These are phyloP conservation scores for Phoma sp. DNA, from an alignment of 2,329 filamentous ascomycete species.

Conservation along the genomic window DNA sequence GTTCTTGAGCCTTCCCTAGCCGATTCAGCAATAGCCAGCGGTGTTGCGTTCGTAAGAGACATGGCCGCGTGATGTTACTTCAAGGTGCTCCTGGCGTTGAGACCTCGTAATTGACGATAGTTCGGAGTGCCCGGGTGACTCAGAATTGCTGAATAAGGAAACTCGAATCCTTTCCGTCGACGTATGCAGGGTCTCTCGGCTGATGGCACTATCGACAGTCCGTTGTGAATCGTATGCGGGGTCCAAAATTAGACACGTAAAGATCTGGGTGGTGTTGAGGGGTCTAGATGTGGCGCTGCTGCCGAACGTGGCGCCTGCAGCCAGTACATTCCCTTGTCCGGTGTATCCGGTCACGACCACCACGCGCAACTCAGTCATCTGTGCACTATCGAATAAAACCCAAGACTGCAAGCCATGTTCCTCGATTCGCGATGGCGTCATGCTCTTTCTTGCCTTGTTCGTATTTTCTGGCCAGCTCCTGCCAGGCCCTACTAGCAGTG, in stretches of 20 bases:
- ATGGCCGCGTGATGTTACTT: conserved; percentile 51
- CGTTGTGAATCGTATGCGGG: conserved; percentile 13
- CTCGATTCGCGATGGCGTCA: conserved; percentile 10
- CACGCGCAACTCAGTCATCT: neutral
- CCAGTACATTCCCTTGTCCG: neutral
- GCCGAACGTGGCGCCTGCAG: conserved; percentile 2
- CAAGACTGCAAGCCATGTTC: neutral
- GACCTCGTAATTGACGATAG: conserved; percentile 23
- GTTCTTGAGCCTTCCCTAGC: conserved; percentile 84
- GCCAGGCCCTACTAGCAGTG: conserved; percentile 12
- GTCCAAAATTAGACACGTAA: conserved; percentile 34
- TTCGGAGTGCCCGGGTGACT: conserved; percentile 34
- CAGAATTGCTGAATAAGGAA: conserved; percentile 26
- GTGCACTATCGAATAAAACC: neutral
- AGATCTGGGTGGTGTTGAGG: conserved; percentile 30
- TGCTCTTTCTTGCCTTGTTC: conserved; percentile 2
- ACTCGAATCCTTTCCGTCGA: conserved; percentile 12
- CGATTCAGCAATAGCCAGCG: conserved; percentile 76
- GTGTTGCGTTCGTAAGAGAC: conserved; percentile 88
- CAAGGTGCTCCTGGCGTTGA: conserved; percentile 20
- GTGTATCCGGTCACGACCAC: neutral
- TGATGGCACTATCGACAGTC: conserved; percentile 25
- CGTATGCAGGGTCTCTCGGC: conserved; percentile 32
- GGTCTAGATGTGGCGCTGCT: conserved; percentile 18
- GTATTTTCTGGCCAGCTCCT: conserved; percentile 19